Base-by-base conservation (phyloP, 495 filamentous ascomycete species). In the Aspergillus affinis region DNA sequence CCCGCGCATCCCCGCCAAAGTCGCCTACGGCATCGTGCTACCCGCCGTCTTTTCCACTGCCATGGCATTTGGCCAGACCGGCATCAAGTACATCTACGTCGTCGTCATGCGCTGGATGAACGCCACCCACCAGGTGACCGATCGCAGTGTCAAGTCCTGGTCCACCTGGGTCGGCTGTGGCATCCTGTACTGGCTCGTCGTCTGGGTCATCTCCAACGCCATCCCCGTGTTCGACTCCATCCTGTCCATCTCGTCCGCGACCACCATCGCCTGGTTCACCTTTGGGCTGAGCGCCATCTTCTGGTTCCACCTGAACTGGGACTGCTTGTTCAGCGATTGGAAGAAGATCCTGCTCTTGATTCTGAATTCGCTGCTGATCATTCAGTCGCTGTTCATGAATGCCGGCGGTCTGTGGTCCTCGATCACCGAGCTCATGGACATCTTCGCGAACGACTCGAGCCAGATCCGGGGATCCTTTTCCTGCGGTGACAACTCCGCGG, bases 151-250 rank as follows among this genome's bases (percentile, higher is more conserved):
- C 9, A 41, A 41, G 12, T 41, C 36, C 36, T 41, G 36, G 36
- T 74, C 72, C 4, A 70, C 77, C 5, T 92, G 89, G 89, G 61
- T 87, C 4, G 69, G 59, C 0, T 82, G 90, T 18, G 79, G 80
- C 10, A 57, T 80, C 6, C 56, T 64, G 46, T 76, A 88, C 56
- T 90, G 88, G 72, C 54, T 87, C 19, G 64, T 89, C 21, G 85
- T 87, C 7, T 91, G 86, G 84, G 69, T 91, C 36, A 87, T 92
- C 65, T 88, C 88, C 27, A 83, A 87, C 61, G 82, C 86, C 15
- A 88, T 92, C 44, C 90, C 89, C 0, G 84, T 88, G 60, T 92
- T 91, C 75, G 84, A 80, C 61, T 79, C 86, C 46, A 66, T 92
- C 51, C 70, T 91, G 30, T 76, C 76, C 52, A 57, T 84, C 57